Conservation (phyloP, 1,284 basidiomycete species). For the Malassezia slooffiae region DNA sequence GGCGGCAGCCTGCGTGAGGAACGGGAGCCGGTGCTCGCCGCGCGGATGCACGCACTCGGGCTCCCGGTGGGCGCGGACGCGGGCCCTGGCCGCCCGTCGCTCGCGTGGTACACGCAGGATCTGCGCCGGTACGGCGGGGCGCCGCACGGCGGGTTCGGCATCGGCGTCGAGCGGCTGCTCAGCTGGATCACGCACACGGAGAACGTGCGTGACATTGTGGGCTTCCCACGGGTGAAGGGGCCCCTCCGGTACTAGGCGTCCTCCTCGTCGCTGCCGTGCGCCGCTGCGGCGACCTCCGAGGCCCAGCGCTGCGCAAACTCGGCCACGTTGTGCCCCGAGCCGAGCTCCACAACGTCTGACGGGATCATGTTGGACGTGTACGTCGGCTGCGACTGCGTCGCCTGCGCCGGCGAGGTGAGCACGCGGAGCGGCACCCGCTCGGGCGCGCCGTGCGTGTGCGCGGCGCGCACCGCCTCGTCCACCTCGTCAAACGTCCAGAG, state of each 20-base stretch:
- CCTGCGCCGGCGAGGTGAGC: constrained; percentile 16
- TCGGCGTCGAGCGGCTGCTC: constrained; percentile 39
- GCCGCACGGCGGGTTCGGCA: constrained; percentile 39
- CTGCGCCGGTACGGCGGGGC: constrained; percentile 31
- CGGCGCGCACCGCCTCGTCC: constrained; percentile 24
- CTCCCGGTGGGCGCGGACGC: background rate
- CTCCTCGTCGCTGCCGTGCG: background rate
- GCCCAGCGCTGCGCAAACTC: constrained; percentile 63
- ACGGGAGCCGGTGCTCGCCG: constrained; percentile 49
- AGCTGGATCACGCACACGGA: constrained; percentile 35
- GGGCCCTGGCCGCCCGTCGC: no score
- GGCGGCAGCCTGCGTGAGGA: constrained; percentile 88
- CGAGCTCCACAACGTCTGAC: constrained; percentile 68
- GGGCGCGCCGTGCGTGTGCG: background rate
- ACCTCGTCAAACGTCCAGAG: constrained; percentile 76
- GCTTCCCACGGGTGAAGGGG: constrained; percentile 32
- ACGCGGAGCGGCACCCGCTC: constrained; percentile 14
- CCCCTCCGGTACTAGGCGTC: constrained; percentile 21
- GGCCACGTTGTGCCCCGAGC: constrained; percentile 60
- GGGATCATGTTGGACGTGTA: constrained; percentile 87
- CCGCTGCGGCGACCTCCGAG: constrained; percentile 52
- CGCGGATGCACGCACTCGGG: constrained; percentile 14
- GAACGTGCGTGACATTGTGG: constrained; percentile 37
- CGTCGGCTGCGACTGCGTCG: constrained; percentile 38
- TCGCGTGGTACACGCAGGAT: constrained; percentile 35